Conservation (phyloP, 169 alveolate genomes). For the Eimeria mitis region DNA sequence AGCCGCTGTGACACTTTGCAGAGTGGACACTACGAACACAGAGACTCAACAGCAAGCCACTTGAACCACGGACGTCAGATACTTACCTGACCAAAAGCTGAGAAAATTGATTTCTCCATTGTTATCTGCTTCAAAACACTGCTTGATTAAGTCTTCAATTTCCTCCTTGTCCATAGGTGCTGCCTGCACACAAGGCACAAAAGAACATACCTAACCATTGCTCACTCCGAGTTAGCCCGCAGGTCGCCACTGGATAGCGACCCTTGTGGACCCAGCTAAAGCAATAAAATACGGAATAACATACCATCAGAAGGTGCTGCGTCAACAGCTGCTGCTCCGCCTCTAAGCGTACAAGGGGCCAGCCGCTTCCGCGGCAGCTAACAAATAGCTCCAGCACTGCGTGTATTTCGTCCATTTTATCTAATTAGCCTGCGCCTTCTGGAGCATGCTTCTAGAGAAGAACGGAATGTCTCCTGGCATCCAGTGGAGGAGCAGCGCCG, state of each 20-base stretch:
- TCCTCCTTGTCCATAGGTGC: constrained; percentile 72
- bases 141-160: constrained; percentile 46
- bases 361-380: constrained; percentile 80
- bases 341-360: constrained; percentile 75
- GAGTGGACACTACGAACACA: neutral
- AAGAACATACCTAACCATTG: neutral
- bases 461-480: neutral
- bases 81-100: constrained; percentile 78
- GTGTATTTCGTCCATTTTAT: constrained; percentile 66
- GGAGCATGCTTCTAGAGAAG: constrained; percentile 4
- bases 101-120: constrained; percentile 73
- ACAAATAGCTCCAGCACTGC: constrained; percentile 80
- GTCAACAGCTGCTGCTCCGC: constrained; percentile 70
- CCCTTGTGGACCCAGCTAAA: neutral
- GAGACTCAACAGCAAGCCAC: neutral
- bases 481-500: neutral
- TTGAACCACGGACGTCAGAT: neutral
- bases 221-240: neutral
- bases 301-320: constrained; percentile 77
- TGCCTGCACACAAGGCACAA: constrained; percentile 10
- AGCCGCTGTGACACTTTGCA: neutral
- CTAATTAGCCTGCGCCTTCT: neutral
- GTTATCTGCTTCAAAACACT: constrained; percentile 66
- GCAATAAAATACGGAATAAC: neutral
- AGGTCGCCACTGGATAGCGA: neutral